Evolutionary conservation across 1,284 basidiomycete genomes (phyloP).

Genomic region (Trichosporon ovoides): DNA sequence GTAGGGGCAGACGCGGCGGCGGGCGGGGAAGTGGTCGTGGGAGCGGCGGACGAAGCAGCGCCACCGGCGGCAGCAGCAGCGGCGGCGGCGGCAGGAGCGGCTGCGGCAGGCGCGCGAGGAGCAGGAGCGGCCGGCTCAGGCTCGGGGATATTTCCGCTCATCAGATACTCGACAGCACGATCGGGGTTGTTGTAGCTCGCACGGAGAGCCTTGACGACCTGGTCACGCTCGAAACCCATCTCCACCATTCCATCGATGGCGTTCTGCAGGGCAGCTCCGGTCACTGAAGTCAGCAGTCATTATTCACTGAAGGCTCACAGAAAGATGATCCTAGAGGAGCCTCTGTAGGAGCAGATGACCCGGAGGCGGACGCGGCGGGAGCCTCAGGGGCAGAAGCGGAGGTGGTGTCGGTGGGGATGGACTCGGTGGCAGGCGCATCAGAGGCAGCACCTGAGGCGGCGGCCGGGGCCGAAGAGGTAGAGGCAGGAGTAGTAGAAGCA

Average conservation of each 20-base stretch:
- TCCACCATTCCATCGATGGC: constrained; percentile 78
- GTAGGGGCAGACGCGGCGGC: constrained; percentile 45
- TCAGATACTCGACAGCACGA: constrained; percentile 93
- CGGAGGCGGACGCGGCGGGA: constrained; percentile 28
- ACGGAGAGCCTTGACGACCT: constrained; percentile 78
- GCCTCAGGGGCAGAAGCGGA: constrained; percentile 29
- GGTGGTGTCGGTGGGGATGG: constrained; percentile 14
- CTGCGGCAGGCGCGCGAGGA: constrained; percentile 30
- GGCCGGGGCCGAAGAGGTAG: constrained; percentile 41
- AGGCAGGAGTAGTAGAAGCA: constrained; percentile 34
- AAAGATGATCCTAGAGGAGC: constrained; percentile 38
- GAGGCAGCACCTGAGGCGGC: constrained; percentile 49
- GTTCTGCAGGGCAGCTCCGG: constrained; percentile 66
- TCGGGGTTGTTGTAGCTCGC: constrained; percentile 98
- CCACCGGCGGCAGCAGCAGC: constrained; percentile 48
- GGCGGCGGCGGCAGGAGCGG: constrained; percentile 46
- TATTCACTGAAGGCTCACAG: constrained; percentile 25
- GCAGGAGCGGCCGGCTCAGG: constrained; percentile 24
- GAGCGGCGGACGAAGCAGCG: constrained; percentile 43
- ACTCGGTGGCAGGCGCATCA: constrained; percentile 39
- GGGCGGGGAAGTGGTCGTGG: constrained; percentile 36
- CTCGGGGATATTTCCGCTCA: constrained; percentile 56
- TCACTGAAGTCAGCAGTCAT: constrained; percentile 49
- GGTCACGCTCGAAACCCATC: constrained; percentile 90
- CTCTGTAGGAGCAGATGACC: constrained; percentile 19